Conservation (phyloP, 805 yeast genomes). For the Ogataea haglerorum region DNA sequence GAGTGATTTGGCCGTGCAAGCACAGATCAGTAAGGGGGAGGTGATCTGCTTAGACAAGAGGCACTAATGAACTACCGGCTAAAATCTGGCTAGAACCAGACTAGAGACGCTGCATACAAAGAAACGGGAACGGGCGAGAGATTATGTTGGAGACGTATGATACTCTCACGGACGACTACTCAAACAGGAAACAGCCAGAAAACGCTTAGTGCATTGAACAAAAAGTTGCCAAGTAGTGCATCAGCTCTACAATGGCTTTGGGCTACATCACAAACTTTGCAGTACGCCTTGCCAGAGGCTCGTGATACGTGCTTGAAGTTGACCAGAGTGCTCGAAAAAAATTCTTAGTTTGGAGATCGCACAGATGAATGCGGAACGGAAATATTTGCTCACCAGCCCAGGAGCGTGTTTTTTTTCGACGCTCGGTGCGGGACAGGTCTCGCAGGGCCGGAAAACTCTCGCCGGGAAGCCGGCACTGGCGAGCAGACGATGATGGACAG, state of each 20-base stretch:
- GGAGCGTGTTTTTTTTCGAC: background rate
- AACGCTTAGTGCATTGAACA: background rate
- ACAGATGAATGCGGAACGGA: background rate
- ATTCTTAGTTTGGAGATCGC: background rate
- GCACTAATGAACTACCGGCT: too few species aligned
- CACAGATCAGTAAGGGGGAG: too few species aligned
- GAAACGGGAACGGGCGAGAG: too few species aligned
- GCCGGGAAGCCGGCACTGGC: too few species aligned
- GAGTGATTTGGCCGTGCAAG: background rate
- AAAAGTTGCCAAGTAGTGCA: background rate
- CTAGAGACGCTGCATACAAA: too few species aligned
- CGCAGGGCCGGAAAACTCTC: too few species aligned
- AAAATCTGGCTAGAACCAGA: too few species aligned
- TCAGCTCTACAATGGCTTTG: background rate
- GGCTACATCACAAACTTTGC: background rate
- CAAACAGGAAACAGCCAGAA: background rate
- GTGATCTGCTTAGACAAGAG: too few species aligned
- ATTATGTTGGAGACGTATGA: too few species aligned
- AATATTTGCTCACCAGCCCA: background rate
- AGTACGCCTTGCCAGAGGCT: background rate
- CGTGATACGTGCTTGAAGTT: background rate
- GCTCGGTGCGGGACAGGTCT: background rate
- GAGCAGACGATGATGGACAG: too few species aligned
- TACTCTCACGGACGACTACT: background rate
- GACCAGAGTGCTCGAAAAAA: background rate